Base-by-base conservation (phyloP, 2,329 filamentous ascomycete genomes). In the Xylaria sp. region DNA sequence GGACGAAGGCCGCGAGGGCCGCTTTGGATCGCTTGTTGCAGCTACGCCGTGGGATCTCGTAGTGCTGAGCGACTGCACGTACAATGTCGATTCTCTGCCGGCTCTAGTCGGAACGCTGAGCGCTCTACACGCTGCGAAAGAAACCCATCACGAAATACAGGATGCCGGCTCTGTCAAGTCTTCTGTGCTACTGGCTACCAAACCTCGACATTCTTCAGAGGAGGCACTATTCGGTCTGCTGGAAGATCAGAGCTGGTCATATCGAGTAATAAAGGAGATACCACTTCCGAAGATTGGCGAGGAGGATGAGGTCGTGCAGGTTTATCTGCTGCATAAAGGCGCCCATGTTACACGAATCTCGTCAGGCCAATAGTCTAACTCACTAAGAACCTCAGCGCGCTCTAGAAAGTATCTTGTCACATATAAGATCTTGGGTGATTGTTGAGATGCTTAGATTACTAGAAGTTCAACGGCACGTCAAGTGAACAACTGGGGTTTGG, bases 21-120 rank as follows among this genome's bases (percentile, higher is more conserved):
- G 59, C 0, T 85, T 88, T 69, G 84, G 84, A 0, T 72, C 79
- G 0, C 75, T 81, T 27, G 81, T 80, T 1, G 69, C 72, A n/a
- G 77, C 80, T 0, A 78, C 76, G 2, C 68, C 76, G 2, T 89
- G 86, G 86, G 84, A 88, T 67, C 77, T 88, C 5, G 74, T 88
- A 55, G 80, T 88, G 61, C 79, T 89, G 25, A 88, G 86, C 75
- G 87, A 90, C 76, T 88, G 87, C 81, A 89, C 87, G 0, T 89
- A 89, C 80, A 89, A 89, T 69, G 84, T 83, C 62, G 87, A 89
- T 74, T 84, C 83, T 70, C 78, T 89, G 29, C 83, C 85, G 1
- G 82, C 85, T 2, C 80, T 90, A 25, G 84, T 88, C 3, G 82
- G 82, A 60, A 88, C 87, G 0, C 77, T 89, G 42, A 83, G 83